Conservation (phyloP, 1,284 basidiomycete species). For the Fomitopsis schrenkii region DNA sequence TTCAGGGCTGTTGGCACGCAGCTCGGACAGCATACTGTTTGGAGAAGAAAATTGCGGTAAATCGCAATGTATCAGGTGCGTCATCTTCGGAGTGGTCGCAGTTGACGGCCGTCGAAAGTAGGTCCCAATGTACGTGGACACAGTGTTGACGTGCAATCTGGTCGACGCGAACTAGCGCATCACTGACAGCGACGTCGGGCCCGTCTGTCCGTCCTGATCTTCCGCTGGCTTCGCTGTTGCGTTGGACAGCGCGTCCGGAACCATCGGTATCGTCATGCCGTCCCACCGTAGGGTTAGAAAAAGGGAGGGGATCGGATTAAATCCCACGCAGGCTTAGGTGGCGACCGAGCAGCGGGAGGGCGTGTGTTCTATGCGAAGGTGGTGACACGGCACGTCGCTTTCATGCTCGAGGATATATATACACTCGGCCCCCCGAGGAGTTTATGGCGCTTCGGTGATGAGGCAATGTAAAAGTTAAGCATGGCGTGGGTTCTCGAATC, state of each 20-base stretch:
- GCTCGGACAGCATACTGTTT: not conserved
- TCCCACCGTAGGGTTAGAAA: too few species aligned
- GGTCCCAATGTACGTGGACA: not conserved
- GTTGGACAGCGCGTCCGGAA: not conserved
- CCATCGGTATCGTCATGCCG: not conserved
- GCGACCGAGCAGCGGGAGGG: not conserved
- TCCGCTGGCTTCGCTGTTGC: not conserved
- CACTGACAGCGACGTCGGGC: not conserved
- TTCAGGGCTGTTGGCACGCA: not conserved
- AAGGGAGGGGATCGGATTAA: not conserved
- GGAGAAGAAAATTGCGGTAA: not conserved
- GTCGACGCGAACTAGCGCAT: not conserved
- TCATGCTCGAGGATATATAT: too few species aligned
- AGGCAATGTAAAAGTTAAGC: too few species aligned
- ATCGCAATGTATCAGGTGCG: not conserved
- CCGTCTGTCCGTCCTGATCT: not conserved
- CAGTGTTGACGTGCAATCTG: not conserved
- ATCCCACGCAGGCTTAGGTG: not conserved
- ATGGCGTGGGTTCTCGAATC: not conserved
- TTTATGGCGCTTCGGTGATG: too few species aligned
- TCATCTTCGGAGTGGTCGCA: not conserved
- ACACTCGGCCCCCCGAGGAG: too few species aligned
- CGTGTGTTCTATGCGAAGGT: not conserved
- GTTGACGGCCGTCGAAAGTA: conserved; percentile 1
- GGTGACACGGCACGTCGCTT: too few species aligned